These are phyloP conservation scores for Aspergillus coremiiformis DNA, from an alignment of 495 filamentous ascomycete genomes.

Conservation along the genomic window DNA sequence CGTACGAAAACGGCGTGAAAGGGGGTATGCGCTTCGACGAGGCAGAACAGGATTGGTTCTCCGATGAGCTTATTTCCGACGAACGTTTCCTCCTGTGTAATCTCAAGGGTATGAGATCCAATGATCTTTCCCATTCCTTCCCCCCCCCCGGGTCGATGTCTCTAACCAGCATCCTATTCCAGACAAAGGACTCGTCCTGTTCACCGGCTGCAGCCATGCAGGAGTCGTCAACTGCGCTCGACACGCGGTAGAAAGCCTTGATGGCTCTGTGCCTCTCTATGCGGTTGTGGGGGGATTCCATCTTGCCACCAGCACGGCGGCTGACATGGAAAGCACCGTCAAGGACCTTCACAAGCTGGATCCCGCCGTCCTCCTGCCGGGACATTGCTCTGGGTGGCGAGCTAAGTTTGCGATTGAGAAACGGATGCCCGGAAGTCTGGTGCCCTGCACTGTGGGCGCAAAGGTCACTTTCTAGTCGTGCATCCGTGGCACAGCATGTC, in stretches of 20 bases:
- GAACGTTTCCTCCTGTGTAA: conserved; percentile 54
- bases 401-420: conserved; percentile 55
- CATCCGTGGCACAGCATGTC: neutral
- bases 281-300: conserved; percentile 56
- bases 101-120: conserved; percentile 39
- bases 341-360: conserved; percentile 46
- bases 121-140: neutral
- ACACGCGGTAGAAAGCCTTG: conserved; percentile 40
- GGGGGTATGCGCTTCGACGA: conserved; percentile 42
- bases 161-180: neutral
- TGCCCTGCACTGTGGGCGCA: conserved; percentile 50
- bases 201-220: conserved; percentile 57
- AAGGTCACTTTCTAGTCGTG: conserved; percentile 36
- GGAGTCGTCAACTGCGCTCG: conserved; percentile 51
- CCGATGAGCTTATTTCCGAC: conserved; percentile 49
- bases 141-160: neutral
- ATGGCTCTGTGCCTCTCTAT: conserved; percentile 39
- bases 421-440: conserved; percentile 47
- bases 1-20: conserved; percentile 47
- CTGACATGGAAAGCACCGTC: conserved; percentile 41
- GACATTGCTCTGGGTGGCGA: conserved; percentile 57
- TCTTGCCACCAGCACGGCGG: conserved; percentile 42
- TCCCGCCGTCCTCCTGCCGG: conserved; percentile 48
- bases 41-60: conserved; percentile 43
- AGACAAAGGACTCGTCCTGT: conserved; percentile 52